Conservation (phyloP, 257 asterid species). For the Coffea canephora region DNA sequence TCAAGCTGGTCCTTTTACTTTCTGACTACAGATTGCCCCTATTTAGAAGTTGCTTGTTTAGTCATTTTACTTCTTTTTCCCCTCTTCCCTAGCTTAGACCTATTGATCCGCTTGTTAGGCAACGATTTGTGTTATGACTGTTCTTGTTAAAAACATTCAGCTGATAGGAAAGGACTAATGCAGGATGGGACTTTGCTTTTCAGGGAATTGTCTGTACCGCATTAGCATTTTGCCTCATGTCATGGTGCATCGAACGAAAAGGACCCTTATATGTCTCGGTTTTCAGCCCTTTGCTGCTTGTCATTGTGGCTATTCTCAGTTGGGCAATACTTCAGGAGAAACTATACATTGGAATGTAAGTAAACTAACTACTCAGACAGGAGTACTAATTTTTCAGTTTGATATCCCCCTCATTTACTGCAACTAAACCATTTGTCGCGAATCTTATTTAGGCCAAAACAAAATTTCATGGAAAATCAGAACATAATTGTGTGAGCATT, state of each 20-base stretch:
- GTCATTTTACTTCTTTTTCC: no score
- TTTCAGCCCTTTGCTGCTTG: slow-evolving; percentile 79
- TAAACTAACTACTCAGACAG: not conserved
- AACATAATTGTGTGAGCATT: no score
- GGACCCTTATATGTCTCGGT: slow-evolving; percentile 32
- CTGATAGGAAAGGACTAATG: not conserved
- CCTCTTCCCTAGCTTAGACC: no score
- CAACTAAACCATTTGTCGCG: no score
- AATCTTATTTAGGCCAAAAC: no score
- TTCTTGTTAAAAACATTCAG: no score
- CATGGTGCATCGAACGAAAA: slow-evolving; percentile 18
- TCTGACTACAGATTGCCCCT: no score
- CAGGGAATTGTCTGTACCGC: slow-evolving; percentile 27
- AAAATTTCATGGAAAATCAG: no score
- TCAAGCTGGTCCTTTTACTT: no score
- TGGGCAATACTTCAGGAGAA: slow-evolving; percentile 83
- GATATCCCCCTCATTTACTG: not conserved
- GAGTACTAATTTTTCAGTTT: not conserved
- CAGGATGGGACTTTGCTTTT: not conserved
- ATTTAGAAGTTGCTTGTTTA: no score
- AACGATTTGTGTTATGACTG: no score
- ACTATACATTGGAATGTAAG: slow-evolving; percentile 69
- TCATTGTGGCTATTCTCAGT: slow-evolving; percentile 77
- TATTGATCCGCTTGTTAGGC: no score
- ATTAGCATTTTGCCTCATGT: slow-evolving; percentile 18